Conservation (phyloP, 345 rosid species). For the Eucalyptus paniculata region DNA sequence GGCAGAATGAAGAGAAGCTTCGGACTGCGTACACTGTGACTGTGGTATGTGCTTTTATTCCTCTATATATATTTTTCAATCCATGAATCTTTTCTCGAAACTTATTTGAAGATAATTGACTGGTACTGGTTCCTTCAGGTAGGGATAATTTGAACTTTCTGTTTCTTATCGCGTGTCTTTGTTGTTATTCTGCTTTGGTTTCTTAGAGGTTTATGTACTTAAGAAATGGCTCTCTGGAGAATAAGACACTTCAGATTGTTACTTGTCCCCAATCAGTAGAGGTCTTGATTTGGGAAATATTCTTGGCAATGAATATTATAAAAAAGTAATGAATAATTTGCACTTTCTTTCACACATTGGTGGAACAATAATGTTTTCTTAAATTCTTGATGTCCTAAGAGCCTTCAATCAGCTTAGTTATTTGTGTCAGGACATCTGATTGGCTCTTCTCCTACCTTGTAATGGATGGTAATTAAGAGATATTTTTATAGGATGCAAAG, state of each 20-base stretch:
- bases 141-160: not conserved
- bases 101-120: not conserved
- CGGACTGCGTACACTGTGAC: slow-evolving; percentile 84
- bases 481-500: slow-evolving; percentile 59
- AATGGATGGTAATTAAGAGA: not conserved
- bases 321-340: not conserved
- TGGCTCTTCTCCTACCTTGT: not conserved
- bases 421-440: not conserved
- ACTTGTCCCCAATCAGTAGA: not conserved
- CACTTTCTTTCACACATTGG: not conserved
- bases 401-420: not conserved
- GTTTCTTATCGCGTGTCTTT: not conserved
- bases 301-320: not conserved
- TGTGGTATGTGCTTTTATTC: slow-evolving; percentile 41
- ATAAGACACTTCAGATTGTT: not conserved
- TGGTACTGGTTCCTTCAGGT: not conserved
- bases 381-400: not conserved
- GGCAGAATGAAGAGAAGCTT: slow-evolving; percentile 81
- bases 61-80: not conserved
- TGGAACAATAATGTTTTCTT: not conserved
- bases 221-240: not conserved
- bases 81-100: not conserved
- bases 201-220: not conserved
- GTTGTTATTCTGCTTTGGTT: not conserved
- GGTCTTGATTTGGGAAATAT: not conserved